Conservation (phyloP, 2,329 filamentous ascomycete genomes). For the Aspergillus sojae region DNA sequence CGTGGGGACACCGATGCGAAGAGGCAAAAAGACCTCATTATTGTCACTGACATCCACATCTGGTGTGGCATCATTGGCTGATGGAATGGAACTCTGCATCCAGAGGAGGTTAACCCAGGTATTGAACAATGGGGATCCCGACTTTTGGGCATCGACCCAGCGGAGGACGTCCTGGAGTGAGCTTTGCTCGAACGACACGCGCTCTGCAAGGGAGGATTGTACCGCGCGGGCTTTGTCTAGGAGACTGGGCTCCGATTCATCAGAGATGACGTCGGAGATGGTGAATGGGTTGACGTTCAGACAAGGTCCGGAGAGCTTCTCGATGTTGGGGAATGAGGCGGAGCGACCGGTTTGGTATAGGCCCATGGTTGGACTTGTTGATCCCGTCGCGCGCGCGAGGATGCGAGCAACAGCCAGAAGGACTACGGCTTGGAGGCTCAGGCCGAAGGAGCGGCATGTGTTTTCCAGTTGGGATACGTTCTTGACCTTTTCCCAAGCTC, state of each 20-base stretch:
- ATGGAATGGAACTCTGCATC: constrained; percentile 22
- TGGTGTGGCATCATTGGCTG: constrained; percentile 5
- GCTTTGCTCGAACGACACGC: constrained; percentile 33
- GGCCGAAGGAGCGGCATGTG: constrained; percentile 20
- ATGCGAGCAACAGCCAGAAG: constrained; percentile 32
- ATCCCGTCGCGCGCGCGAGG: constrained; percentile 24
- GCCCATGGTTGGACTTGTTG: constrained; percentile 29
- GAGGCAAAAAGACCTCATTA: constrained; percentile 22
- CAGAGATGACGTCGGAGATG: constrained; percentile 15
- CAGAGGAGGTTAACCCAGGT: constrained; percentile 37
- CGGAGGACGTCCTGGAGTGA: constrained; percentile 28
- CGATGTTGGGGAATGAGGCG: constrained; percentile 27
- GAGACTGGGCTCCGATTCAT: neutral
- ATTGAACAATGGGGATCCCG: constrained; percentile 29
- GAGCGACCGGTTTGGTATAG: constrained; percentile 38
- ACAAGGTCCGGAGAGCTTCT: constrained; percentile 32
- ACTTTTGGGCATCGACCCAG: constrained; percentile 17
- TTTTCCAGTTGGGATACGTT: constrained; percentile 26
- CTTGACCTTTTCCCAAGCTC: constrained; percentile 26
- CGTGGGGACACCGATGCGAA: constrained; percentile 30
- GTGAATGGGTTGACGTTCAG: constrained; percentile 35
- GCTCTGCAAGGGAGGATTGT: constrained; percentile 28
- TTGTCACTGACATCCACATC: neutral
- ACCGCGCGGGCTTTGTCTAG: constrained; percentile 20
- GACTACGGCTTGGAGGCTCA: constrained; percentile 32